Base-by-base conservation (phyloP, 2,329 filamentous ascomycete species). In the Epichloe scottii region DNA sequence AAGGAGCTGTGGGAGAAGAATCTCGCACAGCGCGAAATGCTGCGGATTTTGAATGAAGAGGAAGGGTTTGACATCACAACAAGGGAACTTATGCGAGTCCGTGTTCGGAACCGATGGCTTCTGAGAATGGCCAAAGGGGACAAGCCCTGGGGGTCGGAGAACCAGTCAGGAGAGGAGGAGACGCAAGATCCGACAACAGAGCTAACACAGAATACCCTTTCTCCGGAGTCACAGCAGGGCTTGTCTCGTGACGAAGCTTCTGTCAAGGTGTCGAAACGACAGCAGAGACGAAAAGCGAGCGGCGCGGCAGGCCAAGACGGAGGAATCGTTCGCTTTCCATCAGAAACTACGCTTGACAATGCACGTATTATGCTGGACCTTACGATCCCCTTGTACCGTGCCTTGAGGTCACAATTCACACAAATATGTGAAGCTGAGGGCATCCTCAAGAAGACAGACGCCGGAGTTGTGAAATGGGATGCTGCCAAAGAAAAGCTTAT, bases 331-430 rank as follows among this genome's bases (percentile, higher is more conserved):
- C 79, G 87, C 21, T 93, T 89, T 56, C 85, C 85, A 1, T 91
- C 87, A 0, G 87, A 93, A 65, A 90, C 85, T 12, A 90, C 87
- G 0, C 78, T 93, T 53, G 84, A 87, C 56, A 85, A 91, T 66
- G 84, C 84, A 60, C 87, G 89, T 61, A 74, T 75, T 12, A 84
- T 82, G 53, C 71, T 94, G 30, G 72, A 69, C 38, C 71, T 94
- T 35, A 78, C 85, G 59, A 78, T 75, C 46, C 65, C 72, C 1
- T 69, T 77, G 41, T 93, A 93, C 63, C 75, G 74, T 34, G 68
- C 78, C 53, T 65, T 88, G 15, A 78, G 87, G 33, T 73, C 81
- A 46, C 76, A 78, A 30, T 93, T 89, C 56, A 77, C 84, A 58
- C 69, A 68, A 10, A 86, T 93, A 14, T 91, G 87, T 60, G 75